phyloP scores from a whole-genome alignment of 2,329 filamentous ascomycete genomes.

The Aspergillus floridensis region DNA sequence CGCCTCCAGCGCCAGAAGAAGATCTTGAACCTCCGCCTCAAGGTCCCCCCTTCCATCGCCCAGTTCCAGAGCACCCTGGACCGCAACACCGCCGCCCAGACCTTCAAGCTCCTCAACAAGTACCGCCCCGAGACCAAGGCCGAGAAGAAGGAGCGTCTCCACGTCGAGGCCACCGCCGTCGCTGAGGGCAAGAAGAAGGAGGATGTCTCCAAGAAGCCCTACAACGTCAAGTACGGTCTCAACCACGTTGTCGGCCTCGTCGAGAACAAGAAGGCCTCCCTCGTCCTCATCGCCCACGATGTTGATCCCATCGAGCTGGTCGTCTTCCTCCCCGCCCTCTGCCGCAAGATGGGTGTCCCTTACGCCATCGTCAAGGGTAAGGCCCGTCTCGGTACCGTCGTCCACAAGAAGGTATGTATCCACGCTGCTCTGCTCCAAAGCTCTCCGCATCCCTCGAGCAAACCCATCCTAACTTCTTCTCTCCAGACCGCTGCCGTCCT shows the following conservation, averaged over 20 bases:
- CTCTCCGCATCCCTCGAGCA: too few species aligned
- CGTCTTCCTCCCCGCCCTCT: conserved; percentile 97
- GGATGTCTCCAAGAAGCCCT: conserved; percentile 99
- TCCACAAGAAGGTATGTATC: conserved; percentile 89
- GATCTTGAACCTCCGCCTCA: conserved; percentile 97
- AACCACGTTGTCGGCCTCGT: conserved; percentile 98
- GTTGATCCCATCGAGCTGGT: conserved; percentile 99
- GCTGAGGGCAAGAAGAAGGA: conserved; percentile 99
- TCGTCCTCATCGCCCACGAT: conserved; percentile 98
- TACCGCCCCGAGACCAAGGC: conserved; percentile 98
- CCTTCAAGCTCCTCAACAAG: conserved; percentile 99
- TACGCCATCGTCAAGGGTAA: conserved; percentile 99
- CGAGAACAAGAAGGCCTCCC: conserved; percentile 99
- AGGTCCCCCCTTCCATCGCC: conserved; percentile 94
- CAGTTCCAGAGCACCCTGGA: conserved; percentile 98
- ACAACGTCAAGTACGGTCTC: conserved; percentile 98
- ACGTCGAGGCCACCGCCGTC: conserved; percentile 96
- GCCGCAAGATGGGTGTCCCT: conserved; percentile 99
- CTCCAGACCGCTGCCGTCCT: conserved; percentile 86
- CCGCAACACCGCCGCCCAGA: conserved; percentile 93
- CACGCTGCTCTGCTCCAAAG: too few species aligned
- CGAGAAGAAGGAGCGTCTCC: conserved; percentile 99
- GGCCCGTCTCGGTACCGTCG: conserved; percentile 96
- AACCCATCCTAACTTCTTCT: conserved; percentile 21
- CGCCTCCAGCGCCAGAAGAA: conserved; percentile 92